Evolutionary conservation across 192 early-diverging fungal species (phyloP).

Genomic region (Dispira simplex): DNA sequence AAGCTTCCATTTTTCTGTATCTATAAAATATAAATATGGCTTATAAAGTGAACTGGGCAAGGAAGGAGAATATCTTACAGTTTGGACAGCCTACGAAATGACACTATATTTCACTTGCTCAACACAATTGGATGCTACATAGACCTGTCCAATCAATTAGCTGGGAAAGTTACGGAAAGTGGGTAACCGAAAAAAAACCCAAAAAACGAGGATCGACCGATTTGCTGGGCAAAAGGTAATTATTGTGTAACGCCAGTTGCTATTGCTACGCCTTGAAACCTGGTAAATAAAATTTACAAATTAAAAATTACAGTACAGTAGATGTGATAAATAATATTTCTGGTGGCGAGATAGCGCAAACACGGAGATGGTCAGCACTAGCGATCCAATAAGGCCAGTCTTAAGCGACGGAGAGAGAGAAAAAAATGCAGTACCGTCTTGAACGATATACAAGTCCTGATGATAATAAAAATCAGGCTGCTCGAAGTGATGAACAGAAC

Average conservation of each 20-base stretch:
- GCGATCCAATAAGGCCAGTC: no score
- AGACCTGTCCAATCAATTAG: neutral
- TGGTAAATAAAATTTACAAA: no score
- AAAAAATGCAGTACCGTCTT: no score
- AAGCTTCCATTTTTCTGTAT: constrained; percentile 2
- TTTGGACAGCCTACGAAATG: neutral
- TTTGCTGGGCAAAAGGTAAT: no score
- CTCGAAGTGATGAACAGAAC: neutral
- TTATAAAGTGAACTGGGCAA: neutral
- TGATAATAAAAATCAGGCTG: neutral
- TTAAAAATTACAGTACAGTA: no score
- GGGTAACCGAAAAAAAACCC: neutral
- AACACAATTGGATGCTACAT: neutral
- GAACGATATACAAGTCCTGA: neutral
- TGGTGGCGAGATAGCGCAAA: no score
- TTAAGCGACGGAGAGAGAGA: no score
- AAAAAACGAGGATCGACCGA: no score
- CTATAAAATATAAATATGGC: neutral
- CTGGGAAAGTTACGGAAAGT: neutral
- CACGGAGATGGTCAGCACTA: no score
- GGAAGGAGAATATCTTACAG: neutral
- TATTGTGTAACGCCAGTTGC: no score
- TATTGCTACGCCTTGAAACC: no score
- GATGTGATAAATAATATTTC: no score
- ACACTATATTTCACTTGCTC: neutral